A percentile compares a stretch with the other conserved stretches of the same genome.
Conservation (phyloP, 108 stramenopile species). For the Fragilaria crotonensis region DNA sequence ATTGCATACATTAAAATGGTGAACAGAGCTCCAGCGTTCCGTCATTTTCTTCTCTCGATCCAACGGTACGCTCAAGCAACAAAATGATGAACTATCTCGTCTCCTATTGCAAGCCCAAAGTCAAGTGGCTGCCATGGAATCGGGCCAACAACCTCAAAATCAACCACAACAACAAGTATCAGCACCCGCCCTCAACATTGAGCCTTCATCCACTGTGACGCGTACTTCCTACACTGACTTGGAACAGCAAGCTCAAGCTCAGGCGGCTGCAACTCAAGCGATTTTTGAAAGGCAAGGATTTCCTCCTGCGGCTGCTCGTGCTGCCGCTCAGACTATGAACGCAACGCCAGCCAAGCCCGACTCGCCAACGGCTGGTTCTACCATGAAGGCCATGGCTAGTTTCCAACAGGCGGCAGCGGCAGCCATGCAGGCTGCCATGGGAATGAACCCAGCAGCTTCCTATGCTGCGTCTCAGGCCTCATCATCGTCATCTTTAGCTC, state of each 20-base stretch:
- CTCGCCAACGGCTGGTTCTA: conserved; percentile 33
- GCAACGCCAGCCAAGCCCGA: no score
- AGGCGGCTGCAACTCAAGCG: conserved; percentile 38
- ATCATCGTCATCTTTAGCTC: background rate
- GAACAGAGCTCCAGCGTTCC: conserved; percentile 73
- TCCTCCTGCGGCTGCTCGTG: conserved; percentile 35
- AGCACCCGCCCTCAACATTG: background rate
- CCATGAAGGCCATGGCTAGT: conserved; percentile 65
- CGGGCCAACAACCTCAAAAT: conserved; percentile 2
- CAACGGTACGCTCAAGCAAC: conserved; percentile 63
- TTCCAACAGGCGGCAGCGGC: conserved; percentile 56
- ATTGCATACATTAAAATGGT: no score
- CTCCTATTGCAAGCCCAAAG: conserved; percentile 59
- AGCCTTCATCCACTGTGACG: background rate
- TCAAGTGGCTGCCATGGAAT: conserved; percentile 33
- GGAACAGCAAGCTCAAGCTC: conserved; percentile 22
- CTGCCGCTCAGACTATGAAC: conserved; percentile 31
- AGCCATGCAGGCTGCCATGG: conserved; percentile 50
- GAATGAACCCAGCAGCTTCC: conserved; percentile 20
- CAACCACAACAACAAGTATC: conserved; percentile 1
- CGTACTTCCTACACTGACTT: background rate
- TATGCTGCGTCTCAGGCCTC: background rate
- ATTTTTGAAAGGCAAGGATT: conserved; percentile 33
- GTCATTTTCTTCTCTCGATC: conserved; percentile 78
- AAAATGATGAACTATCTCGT: conserved; percentile 63